A percentile compares a stretch with the other conserved stretches of the same genome.
Evolutionary conservation across 2,329 filamentous ascomycete genomes (phyloP).

Genomic region (Fusarium brevicatenulatum): DNA sequence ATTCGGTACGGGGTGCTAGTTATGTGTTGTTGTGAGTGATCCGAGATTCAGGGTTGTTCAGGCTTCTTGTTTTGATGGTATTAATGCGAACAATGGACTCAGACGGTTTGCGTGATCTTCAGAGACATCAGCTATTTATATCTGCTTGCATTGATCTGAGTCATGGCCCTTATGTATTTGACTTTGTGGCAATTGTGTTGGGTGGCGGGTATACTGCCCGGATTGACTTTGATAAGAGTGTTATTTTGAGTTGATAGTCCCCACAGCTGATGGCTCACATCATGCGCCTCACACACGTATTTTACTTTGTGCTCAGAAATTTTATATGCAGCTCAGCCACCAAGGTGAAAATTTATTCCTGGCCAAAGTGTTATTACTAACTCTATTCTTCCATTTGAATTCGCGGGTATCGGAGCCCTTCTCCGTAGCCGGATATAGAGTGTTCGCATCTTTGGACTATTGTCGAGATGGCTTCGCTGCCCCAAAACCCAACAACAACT

Average conservation of each 20-base stretch:
- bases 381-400: not conserved
- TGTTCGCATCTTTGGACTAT: not conserved
- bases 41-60: not conserved
- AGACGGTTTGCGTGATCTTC: not conserved
- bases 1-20: not conserved
- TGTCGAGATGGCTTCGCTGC: rapidly evolving
- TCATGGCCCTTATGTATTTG: not conserved
- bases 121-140: not conserved
- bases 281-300: no score
- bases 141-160: not conserved
- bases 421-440: not conserved
- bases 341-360: not conserved
- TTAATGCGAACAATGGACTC: no score
- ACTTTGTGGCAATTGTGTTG: no score
- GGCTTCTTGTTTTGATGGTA: not conserved
- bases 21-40: not conserved
- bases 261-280: no score
- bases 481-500: not conserved
- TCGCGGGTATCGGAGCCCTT: rapidly evolving
- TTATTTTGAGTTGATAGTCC: no score
- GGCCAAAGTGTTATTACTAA: rapidly evolving
- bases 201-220: no score
- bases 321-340: not conserved
- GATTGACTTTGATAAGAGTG: no score
- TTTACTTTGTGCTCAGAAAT: not conserved